Conservation (phyloP, 2,329 filamentous ascomycete genomes). For the Phyllosticta citrichinensis region DNA sequence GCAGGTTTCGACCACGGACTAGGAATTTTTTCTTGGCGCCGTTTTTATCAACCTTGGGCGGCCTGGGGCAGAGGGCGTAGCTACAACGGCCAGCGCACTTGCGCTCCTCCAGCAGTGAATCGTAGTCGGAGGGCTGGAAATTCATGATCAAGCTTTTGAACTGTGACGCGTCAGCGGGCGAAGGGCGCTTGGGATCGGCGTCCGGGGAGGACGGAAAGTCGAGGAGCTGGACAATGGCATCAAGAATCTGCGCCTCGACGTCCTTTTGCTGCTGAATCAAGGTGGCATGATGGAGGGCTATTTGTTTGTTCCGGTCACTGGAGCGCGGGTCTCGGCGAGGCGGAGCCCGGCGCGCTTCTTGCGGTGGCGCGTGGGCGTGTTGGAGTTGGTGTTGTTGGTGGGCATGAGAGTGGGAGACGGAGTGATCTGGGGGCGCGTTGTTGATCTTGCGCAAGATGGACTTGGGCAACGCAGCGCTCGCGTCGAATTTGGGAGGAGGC, state of each 20-base stretch:
- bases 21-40: conserved; percentile 50
- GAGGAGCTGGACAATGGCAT: conserved; percentile 61
- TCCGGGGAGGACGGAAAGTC: conserved; percentile 46
- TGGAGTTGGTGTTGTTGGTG: background rate
- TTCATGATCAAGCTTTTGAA: conserved; percentile 59
- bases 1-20: conserved; percentile 45
- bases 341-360: conserved; percentile 15
- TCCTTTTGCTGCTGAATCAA: conserved; percentile 76
- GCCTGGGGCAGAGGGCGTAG: conserved; percentile 65
- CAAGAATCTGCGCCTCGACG: conserved; percentile 62
- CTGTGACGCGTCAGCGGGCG: conserved; percentile 48
- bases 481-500: conserved; percentile 8
- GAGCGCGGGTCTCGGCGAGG: conserved; percentile 16
- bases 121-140: conserved; percentile 84
- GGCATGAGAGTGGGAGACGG: background rate
- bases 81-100: conserved; percentile 76
- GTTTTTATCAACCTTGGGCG: conserved; percentile 47
- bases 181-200: conserved; percentile 42
- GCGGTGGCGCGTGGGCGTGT: background rate
- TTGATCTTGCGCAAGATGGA: conserved; percentile 36
- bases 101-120: conserved; percentile 78
- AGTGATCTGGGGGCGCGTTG: conserved; percentile 10
- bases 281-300: conserved; percentile 72
- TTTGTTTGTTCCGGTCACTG: conserved; percentile 41
- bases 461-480: conserved; percentile 28